Percentiles rank a stretch among this genome's conserved stretches.
Evolutionary conservation across 1,139 yeast species (phyloP).

Genomic region (Debaryomycetaceae sp.): DNA sequence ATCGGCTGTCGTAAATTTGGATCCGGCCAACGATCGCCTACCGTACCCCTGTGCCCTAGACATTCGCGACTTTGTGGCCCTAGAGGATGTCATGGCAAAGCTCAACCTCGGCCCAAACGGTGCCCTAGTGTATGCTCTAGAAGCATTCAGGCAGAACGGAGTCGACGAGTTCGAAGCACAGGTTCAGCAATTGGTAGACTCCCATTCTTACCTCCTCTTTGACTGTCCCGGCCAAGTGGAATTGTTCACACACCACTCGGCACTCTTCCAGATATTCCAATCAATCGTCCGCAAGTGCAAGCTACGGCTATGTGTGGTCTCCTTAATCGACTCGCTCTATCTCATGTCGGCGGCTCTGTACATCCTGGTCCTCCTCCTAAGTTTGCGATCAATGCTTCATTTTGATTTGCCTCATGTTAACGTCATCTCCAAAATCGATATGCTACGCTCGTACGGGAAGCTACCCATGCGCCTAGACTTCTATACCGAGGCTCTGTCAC

Average conservation of each 20-base stretch:
- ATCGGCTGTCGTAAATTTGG: constrained; percentile 72
- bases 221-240: constrained; percentile 65
- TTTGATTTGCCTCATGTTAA: constrained; percentile 35
- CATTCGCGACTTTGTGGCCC: constrained; percentile 73
- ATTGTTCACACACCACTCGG: constrained; percentile 34
- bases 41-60: constrained; percentile 82
- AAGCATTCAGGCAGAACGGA: constrained; percentile 35
- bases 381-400: constrained; percentile 56
- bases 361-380: constrained; percentile 68
- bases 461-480: constrained; percentile 69
- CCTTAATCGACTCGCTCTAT: constrained; percentile 77
- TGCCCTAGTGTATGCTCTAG: constrained; percentile 83
- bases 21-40: constrained; percentile 84
- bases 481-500: constrained; percentile 87
- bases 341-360: constrained; percentile 85
- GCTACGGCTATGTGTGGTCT: constrained; percentile 75
- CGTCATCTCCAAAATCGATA: constrained; percentile 75
- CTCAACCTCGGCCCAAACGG: constrained; percentile 88
- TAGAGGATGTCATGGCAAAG: constrained; percentile 87
- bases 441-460: constrained; percentile 50
- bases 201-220: constrained; percentile 64
- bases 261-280: constrained; percentile 27
- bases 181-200: constrained; percentile 45
- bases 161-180: constrained; percentile 50
- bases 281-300: constrained; percentile 36